Evolutionary conservation across 2,329 filamentous ascomycete genomes (phyloP).

Genomic region (Aspergillus jensenii): DNA sequence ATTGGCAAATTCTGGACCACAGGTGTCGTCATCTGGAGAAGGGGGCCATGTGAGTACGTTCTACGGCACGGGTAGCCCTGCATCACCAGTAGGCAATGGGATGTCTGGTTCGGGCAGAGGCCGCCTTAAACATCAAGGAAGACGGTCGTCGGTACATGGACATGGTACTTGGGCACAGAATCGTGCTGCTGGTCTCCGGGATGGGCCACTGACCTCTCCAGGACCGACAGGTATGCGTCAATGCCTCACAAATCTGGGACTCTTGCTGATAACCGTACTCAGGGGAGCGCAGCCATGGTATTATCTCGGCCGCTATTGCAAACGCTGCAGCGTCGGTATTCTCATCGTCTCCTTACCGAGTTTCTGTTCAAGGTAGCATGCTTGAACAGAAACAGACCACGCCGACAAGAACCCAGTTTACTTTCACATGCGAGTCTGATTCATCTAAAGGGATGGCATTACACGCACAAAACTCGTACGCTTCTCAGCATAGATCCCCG

Average conservation of each 20-base stretch:
- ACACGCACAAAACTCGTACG: constrained; percentile 59
- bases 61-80: constrained; percentile 56
- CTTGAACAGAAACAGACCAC: constrained; percentile 71
- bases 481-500: constrained; percentile 36
- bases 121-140: constrained; percentile 68
- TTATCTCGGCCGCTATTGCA: constrained; percentile 89
- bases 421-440: constrained; percentile 92
- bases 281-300: constrained; percentile 64
- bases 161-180: constrained; percentile 56
- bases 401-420: constrained; percentile 83
- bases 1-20: constrained; percentile 50
- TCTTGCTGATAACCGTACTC: constrained; percentile 6
- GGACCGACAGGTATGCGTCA: constrained; percentile 34
- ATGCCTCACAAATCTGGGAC: neutral
- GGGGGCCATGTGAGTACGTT: constrained; percentile 51
- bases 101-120: constrained; percentile 84
- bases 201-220: constrained; percentile 47
- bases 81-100: constrained; percentile 61
- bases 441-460: constrained; percentile 76
- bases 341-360: constrained; percentile 58
- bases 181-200: constrained; percentile 50
- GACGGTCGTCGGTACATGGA: constrained; percentile 62
- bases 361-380: constrained; percentile 76
- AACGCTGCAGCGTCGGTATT: constrained; percentile 75
- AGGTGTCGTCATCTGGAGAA: constrained; percentile 47